phyloP scores from a whole-genome alignment of 371 early-diverging fungal species.

The Phascolomyces articulosus region DNA sequence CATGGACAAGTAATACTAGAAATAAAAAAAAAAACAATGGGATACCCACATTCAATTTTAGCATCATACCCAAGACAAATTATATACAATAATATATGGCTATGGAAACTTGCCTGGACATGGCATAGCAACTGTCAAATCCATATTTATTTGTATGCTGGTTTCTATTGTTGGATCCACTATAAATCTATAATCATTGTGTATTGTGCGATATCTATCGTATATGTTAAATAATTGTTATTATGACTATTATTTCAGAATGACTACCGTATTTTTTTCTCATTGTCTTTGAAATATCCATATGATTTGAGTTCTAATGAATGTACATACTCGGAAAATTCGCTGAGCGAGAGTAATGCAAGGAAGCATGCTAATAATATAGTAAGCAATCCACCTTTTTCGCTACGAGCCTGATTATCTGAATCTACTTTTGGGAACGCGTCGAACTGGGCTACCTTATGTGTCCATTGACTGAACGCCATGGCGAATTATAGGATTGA shows the following conservation, averaged over 20 bases:
- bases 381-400: constrained; percentile 83
- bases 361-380: constrained; percentile 70
- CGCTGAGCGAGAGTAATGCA: constrained; percentile 64
- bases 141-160: constrained; percentile 83
- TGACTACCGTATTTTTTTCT: too few relatives aligned
- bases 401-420: constrained; percentile 74
- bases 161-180: constrained; percentile 74
- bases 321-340: constrained; percentile 68
- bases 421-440: constrained; percentile 90
- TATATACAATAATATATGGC: neutral
- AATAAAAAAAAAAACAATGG: too few relatives aligned
- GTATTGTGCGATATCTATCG: constrained; percentile 48
- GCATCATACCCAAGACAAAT: too few relatives aligned
- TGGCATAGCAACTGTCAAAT: constrained; percentile 87
- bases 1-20: constrained; percentile 40
- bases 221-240: too few relatives aligned
- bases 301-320: too few relatives aligned
- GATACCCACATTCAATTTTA: neutral
- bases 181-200: constrained; percentile 76
- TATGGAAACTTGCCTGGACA: constrained; percentile 64
- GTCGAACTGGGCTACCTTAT: constrained; percentile 61
- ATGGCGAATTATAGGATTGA: neutral
- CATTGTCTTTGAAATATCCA: too few relatives aligned
- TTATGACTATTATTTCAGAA: too few relatives aligned
- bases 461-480: constrained; percentile 14